phyloP scores from a whole-genome alignment of 2,329 filamentous ascomycete genomes.

The Trichophyton schoenleinii region DNA sequence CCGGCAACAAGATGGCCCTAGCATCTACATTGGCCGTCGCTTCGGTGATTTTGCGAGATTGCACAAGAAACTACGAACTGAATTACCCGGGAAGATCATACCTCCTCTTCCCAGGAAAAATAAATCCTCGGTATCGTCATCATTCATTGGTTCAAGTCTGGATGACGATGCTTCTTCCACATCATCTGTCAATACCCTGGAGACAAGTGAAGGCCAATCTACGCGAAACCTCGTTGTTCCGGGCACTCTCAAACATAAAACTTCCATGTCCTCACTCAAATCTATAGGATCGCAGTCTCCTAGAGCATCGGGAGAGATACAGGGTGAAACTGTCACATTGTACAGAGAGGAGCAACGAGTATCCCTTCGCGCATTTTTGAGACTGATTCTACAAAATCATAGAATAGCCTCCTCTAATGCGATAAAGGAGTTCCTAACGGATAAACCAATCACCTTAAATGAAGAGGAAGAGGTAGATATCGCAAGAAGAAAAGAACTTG shows the following conservation, averaged over 20 bases:
- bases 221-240: conserved; percentile 22
- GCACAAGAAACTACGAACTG: conserved; percentile 64
- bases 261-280: conserved; percentile 15
- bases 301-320: conserved; percentile 31
- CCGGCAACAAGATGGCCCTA: conserved; percentile 60
- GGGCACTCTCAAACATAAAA: neutral
- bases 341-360: conserved; percentile 85
- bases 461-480: conserved; percentile 81
- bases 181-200: conserved; percentile 64
- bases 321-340: conserved; percentile 45
- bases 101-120: conserved; percentile 85
- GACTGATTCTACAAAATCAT: conserved; percentile 70
- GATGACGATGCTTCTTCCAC: conserved; percentile 69
- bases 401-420: conserved; percentile 72
- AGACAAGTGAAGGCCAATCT: conserved; percentile 32
- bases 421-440: conserved; percentile 70
- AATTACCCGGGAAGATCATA: conserved; percentile 81
- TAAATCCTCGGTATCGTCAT: conserved; percentile 58
- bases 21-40: conserved; percentile 67
- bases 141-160: conserved; percentile 46
- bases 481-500: conserved; percentile 62
- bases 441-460: conserved; percentile 57
- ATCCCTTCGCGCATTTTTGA: conserved; percentile 80
- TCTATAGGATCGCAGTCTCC: conserved; percentile 13
- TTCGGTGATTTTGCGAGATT: conserved; percentile 80